Evolutionary conservation across 352 stramenopile genomes (phyloP).

Genomic region (Pythium insidiosum): DNA sequence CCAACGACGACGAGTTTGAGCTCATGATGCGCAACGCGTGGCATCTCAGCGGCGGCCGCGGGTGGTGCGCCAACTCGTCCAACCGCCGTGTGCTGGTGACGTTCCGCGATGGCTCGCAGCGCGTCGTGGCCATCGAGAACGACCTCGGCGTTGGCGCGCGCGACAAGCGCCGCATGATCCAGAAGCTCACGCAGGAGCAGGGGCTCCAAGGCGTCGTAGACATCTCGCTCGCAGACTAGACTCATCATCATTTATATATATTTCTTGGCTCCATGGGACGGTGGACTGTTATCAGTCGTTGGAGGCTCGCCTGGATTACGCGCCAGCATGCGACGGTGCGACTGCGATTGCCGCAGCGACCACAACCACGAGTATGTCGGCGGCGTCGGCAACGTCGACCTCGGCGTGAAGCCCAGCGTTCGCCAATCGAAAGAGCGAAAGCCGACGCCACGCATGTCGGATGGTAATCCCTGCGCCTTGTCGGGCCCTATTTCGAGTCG

Average conservation of each 20-base stretch:
- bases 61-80: constrained; percentile 68
- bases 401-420: too few species aligned
- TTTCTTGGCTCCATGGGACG: background rate
- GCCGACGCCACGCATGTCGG: too few species aligned
- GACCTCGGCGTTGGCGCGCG: constrained; percentile 41
- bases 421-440: too few species aligned
- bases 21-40: constrained; percentile 82
- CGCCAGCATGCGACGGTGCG: too few species aligned
- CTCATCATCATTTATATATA: background rate
- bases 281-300: too few species aligned
- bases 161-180: constrained; percentile 44
- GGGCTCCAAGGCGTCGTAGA: constrained; percentile 43
- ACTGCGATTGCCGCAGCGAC: too few species aligned
- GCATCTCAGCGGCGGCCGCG: constrained; percentile 75
- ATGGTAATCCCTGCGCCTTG: too few species aligned
- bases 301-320: too few species aligned
- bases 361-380: too few species aligned
- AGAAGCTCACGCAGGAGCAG: constrained; percentile 35
- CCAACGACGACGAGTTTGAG: constrained; percentile 81
- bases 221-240: constrained; percentile 33
- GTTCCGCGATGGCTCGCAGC: constrained; percentile 57
- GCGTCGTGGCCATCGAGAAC: constrained; percentile 63
- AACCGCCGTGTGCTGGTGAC: constrained; percentile 67
- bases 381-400: too few species aligned
- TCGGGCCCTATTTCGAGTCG: too few species aligned